phyloP scores from a whole-genome alignment of 179 eudicot genomes.

The Camellia oleifera region DNA sequence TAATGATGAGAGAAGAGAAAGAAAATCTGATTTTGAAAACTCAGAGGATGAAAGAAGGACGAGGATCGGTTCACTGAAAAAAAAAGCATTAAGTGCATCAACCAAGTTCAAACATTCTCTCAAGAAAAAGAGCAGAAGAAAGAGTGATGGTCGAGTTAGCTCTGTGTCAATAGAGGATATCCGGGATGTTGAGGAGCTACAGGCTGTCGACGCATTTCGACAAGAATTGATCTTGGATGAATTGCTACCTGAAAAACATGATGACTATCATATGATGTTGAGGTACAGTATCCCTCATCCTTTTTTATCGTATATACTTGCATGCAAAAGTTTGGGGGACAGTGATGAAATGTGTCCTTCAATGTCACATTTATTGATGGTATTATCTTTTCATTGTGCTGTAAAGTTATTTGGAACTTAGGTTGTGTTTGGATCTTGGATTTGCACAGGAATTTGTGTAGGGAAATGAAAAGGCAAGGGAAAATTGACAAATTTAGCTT shows the following conservation, averaged over 20 bases:
- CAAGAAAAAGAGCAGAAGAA: slow-evolving; percentile 52
- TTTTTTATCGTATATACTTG: not conserved
- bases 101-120: slow-evolving; percentile 53
- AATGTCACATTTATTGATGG: not conserved
- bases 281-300: slow-evolving; percentile 32
- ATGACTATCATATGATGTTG: slow-evolving; percentile 62
- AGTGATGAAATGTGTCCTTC: not conserved
- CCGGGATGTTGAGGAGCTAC: slow-evolving; percentile 57
- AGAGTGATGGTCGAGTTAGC: slow-evolving; percentile 66
- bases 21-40: slow-evolving; percentile 61
- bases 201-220: slow-evolving; percentile 59
- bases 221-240: slow-evolving; percentile 61
- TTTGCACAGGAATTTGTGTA: too few relatives aligned
- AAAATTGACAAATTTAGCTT: too few relatives aligned
- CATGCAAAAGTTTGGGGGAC: not conserved
- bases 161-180: slow-evolving; percentile 55
- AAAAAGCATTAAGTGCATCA: slow-evolving; percentile 63
- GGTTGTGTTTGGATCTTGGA: too few relatives aligned
- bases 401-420: too few relatives aligned
- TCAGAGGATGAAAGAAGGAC: slow-evolving; percentile 65
- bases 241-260: slow-evolving; percentile 56
- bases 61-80: slow-evolving; percentile 53
- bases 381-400: not conserved
- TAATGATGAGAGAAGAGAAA: slow-evolving; percentile 53
- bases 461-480: too few relatives aligned